A percentile compares a stretch with the other conserved stretches of the same genome.
Conservation (phyloP, 2,329 filamentous ascomycete genomes). For the Tympanopsis confertula region DNA sequence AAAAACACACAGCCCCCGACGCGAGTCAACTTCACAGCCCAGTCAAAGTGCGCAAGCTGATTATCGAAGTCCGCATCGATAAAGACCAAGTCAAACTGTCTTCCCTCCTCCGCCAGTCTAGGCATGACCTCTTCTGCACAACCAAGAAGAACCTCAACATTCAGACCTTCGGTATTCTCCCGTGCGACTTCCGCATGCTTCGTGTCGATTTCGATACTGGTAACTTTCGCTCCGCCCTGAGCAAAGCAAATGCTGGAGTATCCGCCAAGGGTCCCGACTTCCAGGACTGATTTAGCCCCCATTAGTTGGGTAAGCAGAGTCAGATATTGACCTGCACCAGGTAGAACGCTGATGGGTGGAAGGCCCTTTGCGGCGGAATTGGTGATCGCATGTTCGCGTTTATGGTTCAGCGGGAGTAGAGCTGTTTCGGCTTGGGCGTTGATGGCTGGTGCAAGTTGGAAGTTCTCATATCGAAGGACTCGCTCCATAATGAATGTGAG, state of each 20-base stretch:
- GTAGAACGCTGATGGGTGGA: conserved; percentile 21
- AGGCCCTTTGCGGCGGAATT: conserved; percentile 19
- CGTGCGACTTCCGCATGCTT: conserved; percentile 31
- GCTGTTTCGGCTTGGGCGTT: conserved; percentile 4
- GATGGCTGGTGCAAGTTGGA: no score
- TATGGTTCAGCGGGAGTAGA: conserved; percentile 9
- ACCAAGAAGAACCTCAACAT: conserved; percentile 30
- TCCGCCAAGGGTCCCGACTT: conserved; percentile 42
- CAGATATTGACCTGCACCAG: conserved; percentile 23
- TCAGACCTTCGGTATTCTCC: conserved; percentile 29
- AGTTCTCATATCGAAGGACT: no score
- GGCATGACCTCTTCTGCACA: conserved; percentile 25
- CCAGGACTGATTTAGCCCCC: conserved; percentile 27
- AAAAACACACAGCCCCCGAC: conserved; percentile 28
- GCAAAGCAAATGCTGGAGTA: conserved; percentile 43
- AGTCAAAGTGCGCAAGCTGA: conserved; percentile 35
- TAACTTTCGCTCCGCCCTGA: conserved; percentile 25
- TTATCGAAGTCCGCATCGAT: conserved; percentile 39
- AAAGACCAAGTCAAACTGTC: conserved; percentile 35
- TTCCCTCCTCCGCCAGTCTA: conserved; percentile 24
- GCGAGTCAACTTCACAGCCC: conserved; percentile 26
- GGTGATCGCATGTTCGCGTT: conserved; percentile 15
- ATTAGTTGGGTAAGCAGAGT: conserved; percentile 23
- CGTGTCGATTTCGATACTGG: conserved; percentile 35
- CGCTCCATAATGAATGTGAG: no score